Evolutionary conservation across 1,284 basidiomycete species (phyloP).

Genomic region (Cryptococcus sp.): DNA sequence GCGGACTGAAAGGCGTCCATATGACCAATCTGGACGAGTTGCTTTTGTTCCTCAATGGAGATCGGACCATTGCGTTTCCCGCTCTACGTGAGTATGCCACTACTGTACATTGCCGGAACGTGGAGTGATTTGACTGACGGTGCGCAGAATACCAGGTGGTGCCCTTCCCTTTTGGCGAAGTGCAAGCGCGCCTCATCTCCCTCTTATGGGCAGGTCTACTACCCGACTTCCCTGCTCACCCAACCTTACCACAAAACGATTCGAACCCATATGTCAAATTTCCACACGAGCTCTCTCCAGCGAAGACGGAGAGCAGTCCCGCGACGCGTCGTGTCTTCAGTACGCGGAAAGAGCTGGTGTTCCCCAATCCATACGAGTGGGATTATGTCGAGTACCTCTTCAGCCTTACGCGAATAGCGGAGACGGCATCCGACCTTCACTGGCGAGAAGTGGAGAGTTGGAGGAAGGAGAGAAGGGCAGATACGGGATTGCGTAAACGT

Average conservation of each 20-base stretch:
- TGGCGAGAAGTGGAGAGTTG: slow-evolving; percentile 32
- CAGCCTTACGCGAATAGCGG: slow-evolving; percentile 33
- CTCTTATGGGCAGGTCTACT: slow-evolving; percentile 42
- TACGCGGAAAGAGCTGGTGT: slow-evolving; percentile 35
- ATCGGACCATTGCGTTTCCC: slow-evolving; percentile 50
- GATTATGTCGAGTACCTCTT: slow-evolving; percentile 41
- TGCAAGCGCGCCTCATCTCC: slow-evolving; percentile 48
- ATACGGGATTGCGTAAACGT: slow-evolving; percentile 33
- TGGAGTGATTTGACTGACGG: too few species aligned
- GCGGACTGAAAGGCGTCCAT: slow-evolving; percentile 44
- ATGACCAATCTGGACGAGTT: slow-evolving; percentile 44
- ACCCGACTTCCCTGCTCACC: slow-evolving; percentile 32
- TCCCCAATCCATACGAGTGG: slow-evolving; percentile 45
- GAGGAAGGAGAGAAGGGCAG: slow-evolving; percentile 30
- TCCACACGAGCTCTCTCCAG: slow-evolving; percentile 7
- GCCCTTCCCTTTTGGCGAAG: slow-evolving; percentile 55
- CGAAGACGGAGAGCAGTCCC: not conserved
- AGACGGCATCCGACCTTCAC: slow-evolving; percentile 23
- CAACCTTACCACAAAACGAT: slow-evolving; percentile 28
- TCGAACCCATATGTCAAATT: slow-evolving; percentile 23
- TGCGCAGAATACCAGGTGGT: slow-evolving; percentile 49
- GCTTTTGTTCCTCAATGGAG: slow-evolving; percentile 49
- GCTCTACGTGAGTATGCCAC: slow-evolving; percentile 37
- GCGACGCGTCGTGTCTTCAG: slow-evolving; percentile 12
- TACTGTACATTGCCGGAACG: too few species aligned